Percentiles rank a stretch among this genome's conserved stretches.
These are phyloP conservation scores for Penicillium sp. DNA, from an alignment of 2,329 filamentous ascomycete species.

Conservation along the genomic window DNA sequence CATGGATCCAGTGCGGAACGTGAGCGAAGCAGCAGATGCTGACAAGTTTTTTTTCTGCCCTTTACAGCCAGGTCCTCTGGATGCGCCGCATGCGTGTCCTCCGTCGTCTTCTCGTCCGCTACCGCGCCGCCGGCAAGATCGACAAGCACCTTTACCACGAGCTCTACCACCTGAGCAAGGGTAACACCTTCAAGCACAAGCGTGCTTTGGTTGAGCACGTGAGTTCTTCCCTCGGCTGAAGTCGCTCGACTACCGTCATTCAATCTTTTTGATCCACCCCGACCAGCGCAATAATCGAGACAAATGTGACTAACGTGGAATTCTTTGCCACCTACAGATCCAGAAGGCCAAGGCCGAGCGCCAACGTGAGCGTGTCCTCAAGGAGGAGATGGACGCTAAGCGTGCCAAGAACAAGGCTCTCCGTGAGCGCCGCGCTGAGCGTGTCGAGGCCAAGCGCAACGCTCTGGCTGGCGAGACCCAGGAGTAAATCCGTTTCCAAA, in stretches of 20 bases:
- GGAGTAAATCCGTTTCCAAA: slow-evolving; percentile 33
- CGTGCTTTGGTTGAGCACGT: slow-evolving; percentile 99
- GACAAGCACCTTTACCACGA: slow-evolving; percentile 99
- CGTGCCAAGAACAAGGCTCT: slow-evolving; percentile 99
- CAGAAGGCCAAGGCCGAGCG: slow-evolving; percentile 99
- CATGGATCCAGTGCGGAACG: neutral
- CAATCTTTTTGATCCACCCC: neutral
- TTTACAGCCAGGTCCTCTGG: slow-evolving; percentile 85
- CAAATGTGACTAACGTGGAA: slow-evolving; percentile 5
- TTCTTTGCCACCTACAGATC: slow-evolving; percentile 58
- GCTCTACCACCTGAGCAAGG: slow-evolving; percentile 99
- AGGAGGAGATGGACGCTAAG: slow-evolving; percentile 99
- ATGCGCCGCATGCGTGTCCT: slow-evolving; percentile 99
- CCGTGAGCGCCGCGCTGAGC: slow-evolving; percentile 95
- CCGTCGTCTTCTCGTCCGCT: slow-evolving; percentile 98
- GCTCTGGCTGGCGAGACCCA: slow-evolving; percentile 69
- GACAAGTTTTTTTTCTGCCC: slow-evolving; percentile 13
- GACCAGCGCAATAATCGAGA: slow-evolving; percentile 6
- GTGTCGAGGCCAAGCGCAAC: slow-evolving; percentile 82
- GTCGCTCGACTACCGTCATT: neutral
- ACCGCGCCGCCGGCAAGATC: slow-evolving; percentile 99
- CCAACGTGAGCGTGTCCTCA: slow-evolving; percentile 86
- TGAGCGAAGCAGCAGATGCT: slow-evolving; percentile 9
- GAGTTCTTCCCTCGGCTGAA: slow-evolving; percentile 43
- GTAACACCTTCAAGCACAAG: slow-evolving; percentile 99